Base-by-base conservation (phyloP, 176 grass and related monocot genomes). In the Juncus effusus region DNA sequence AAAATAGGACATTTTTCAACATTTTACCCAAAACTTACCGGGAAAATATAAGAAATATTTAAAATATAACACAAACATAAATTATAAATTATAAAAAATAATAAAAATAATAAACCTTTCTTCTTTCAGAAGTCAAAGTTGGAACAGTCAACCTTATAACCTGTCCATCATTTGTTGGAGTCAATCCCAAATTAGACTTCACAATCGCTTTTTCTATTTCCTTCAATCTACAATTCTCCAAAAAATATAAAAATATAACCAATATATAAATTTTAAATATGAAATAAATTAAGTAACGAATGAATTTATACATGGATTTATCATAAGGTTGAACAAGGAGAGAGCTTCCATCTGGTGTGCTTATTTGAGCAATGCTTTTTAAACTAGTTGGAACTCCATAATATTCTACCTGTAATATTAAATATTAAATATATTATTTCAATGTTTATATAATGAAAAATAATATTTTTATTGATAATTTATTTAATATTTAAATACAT, bases 151-250 rank as follows among this genome's bases (percentile, higher is more conserved):
- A 51, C 56, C 94, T 71, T 73, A 99, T 93, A 59, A 84, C 85
- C 64, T 93, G 85, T 51, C 94, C 94, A 47, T 99, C 94, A 82
- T 93, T 99, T 73, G 79, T 93, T 73, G 94, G 81, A 44, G 85
- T 87, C 28, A 99, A 82, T 54, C 94, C 89, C 74, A 93, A 83
- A 75, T 90, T 87, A 82, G 94, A 84, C 37, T 74, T 78, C 70
- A 99, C 94, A 73, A 99, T 99, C 12, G 89, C 84, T 73, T 99
- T 99, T 85, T 99, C 94, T 56, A 99, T 87, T 74, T 88, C 78
- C 63, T 99, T 99, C 54, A 99, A 69, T 41, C 94, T 99, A 65
- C 57, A 78, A 65, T 1, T 47, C 2, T 47, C 9, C 4, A 42
- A 61, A 61, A 6, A 71, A 74, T 41, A 64, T 8, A 54, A 42